phyloP scores from a whole-genome alignment of 2,329 filamentous ascomycete genomes.

The Cercospora canescens region DNA sequence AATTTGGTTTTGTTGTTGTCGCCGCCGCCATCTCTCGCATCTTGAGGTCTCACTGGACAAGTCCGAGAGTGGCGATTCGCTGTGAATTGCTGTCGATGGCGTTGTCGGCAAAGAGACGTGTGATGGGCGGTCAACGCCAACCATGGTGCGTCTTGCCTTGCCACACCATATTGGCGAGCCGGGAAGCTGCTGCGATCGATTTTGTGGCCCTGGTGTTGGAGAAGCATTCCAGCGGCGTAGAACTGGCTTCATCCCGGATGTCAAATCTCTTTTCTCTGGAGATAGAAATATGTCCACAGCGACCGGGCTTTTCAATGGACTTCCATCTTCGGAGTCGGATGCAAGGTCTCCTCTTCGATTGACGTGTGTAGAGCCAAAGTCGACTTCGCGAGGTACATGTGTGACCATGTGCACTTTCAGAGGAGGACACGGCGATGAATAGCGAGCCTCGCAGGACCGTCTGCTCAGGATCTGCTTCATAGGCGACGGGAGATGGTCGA shows the following conservation, averaged over 20 bases:
- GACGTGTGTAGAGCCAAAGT: constrained; percentile 17
- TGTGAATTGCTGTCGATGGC: background rate
- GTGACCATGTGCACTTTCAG: constrained; percentile 13
- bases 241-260: background rate
- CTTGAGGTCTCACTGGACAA: background rate
- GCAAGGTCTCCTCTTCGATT: constrained; percentile 18
- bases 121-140: background rate
- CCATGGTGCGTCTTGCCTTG: background rate
- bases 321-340: constrained; percentile 14
- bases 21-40: background rate
- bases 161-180: background rate
- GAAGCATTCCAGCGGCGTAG: background rate
- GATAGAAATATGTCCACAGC: constrained; percentile 5
- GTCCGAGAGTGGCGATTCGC: background rate
- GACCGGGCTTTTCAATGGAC: constrained; percentile 4
- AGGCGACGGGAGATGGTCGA: constrained; percentile 11
- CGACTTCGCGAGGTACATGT: background rate
- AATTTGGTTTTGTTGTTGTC: too few relatives aligned
- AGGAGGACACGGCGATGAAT: background rate
- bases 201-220: background rate
- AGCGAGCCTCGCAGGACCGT: background rate
- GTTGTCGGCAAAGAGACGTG: background rate
- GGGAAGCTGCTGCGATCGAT: background rate
- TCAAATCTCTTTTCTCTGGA: background rate
- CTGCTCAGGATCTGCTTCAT: constrained; percentile 8